Evolutionary conservation across 2,329 filamentous ascomycete genomes (phyloP), one percentile per base, ranked within the genome.

Genomic region (Trichoderma simmonsii): DNA sequence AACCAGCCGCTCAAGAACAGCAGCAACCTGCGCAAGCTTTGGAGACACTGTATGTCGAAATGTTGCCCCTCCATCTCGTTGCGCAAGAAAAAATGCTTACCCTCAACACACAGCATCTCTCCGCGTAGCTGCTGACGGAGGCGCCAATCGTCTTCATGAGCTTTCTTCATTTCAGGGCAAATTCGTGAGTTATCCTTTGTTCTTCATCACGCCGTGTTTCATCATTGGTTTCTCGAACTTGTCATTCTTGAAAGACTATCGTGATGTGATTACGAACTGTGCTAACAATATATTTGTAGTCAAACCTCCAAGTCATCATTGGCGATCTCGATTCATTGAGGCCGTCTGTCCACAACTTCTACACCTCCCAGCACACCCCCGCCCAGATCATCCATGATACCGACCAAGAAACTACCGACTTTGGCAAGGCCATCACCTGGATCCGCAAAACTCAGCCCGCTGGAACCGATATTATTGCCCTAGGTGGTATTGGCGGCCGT

Each of bases 401-500:
- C n/a, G 93, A 97, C 79, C 93, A 98, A 81, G 89, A 97, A 76
- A 92, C 91, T 24, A 97, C 96, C 32, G 96, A 99, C 81, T 97
- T 98, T 77, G 91, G 88, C 76, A 99, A 99, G 84, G 93, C 90
- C 77, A 88, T 92, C 75, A 85, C 81, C 75, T 91, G 87, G 81
- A 86, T 90, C 74, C 87, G 86, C 62, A 76, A 77, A 3, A 76
- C 80, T 32, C 73, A 80, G 56, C 72, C 81, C 6, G 34, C 73
- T 26, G 75, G 77, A 1, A 79, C 87, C 64, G 87, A 95, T 77
- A 90, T 97, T n/a, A 85, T 97, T 14, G 90, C 93, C 48, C 83
- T 98, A 7, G 95, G 95, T 54, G 94, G 95, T 2, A 87, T 98
- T 0, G 94, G 93, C 57, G 96, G 96, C 7, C 90, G 96, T 34